These are phyloP conservation scores for Trichosporon ovoides DNA, from an alignment of 1,284 basidiomycete genomes.

Conservation along the genomic window DNA sequence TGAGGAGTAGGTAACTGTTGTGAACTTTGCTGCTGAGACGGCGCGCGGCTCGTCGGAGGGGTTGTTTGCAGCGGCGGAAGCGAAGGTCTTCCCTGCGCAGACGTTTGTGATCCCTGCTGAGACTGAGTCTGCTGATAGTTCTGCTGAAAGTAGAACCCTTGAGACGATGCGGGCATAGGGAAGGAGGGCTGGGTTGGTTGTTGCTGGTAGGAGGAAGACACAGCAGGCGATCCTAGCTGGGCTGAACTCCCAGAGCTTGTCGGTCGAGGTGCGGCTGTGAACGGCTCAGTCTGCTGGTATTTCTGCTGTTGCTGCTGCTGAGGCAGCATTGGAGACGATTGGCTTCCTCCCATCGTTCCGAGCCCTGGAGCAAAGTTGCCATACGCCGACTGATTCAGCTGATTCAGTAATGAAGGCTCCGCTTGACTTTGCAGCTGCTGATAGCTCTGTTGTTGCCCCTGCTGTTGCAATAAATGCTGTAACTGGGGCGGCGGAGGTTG, in stretches of 20 bases:
- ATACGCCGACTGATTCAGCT: neutral
- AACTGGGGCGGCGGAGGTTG: neutral
- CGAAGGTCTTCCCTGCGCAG: neutral
- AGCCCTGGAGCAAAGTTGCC: neutral
- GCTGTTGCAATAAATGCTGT: neutral
- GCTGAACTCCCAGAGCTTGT: neutral
- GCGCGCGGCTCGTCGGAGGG: neutral
- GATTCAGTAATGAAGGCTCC: neutral
- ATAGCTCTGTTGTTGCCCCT: constrained; percentile 1
- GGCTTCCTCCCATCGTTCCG: neutral
- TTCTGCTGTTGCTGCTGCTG: constrained; percentile 9
- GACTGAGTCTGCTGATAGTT: neutral
- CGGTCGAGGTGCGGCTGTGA: neutral
- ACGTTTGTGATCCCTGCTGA: neutral
- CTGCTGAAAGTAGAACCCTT: neutral
- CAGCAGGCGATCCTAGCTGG: neutral
- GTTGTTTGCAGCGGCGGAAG: neutral
- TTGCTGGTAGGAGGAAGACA: neutral
- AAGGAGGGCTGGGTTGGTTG: neutral
- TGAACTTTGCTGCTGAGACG: neutral
- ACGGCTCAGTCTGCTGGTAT: constrained; percentile 12
- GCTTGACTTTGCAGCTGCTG: constrained; percentile 3
- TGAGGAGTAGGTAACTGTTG: neutral
- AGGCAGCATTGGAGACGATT: constrained; percentile 2
- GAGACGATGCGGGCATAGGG: neutral